A percentile compares a stretch with the other conserved stretches of the same genome.
These are phyloP conservation scores for Arabidopsis suecica DNA, from an alignment of 345 rosid genomes.

Conservation along the genomic window DNA sequence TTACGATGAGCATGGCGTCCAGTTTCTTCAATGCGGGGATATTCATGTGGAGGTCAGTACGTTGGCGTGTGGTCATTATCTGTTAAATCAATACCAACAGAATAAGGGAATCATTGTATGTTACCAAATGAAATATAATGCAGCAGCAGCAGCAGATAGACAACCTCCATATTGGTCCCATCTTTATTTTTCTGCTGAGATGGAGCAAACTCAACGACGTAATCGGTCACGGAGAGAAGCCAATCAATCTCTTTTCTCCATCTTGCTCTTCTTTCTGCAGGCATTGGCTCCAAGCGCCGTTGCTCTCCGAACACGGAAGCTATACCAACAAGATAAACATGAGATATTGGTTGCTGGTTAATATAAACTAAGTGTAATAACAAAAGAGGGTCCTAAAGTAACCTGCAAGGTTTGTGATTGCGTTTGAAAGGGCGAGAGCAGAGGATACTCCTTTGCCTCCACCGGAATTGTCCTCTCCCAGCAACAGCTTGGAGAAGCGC, in stretches of 20 bases:
- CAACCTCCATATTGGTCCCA: conserved; percentile 65
- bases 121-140: not conserved
- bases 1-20: conserved; percentile 86
- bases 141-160: not conserved
- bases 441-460: conserved; percentile 82
- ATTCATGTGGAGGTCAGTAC: conserved; percentile 82
- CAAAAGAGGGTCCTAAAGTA: not conserved
- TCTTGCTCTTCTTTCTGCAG: conserved; percentile 60
- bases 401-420: conserved; percentile 57
- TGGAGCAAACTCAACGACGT: conserved; percentile 71
- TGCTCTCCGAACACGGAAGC: conserved; percentile 60
- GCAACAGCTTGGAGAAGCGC: conserved; percentile 60
- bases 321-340: conserved; percentile 33
- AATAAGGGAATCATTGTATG: conserved; percentile 1
- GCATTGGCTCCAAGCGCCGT: conserved; percentile 64
- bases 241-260: conserved; percentile 76
- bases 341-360: not conserved
- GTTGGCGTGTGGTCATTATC: conserved; percentile 79
- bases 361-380: not conserved
- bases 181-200: conserved; percentile 67
- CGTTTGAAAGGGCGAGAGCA: conserved; percentile 72
- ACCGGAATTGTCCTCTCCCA: conserved; percentile 82
- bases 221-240: conserved; percentile 68
- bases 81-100: conserved; percentile 24
- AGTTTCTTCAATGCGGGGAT: conserved; percentile 85